Percentiles rank a stretch among this genome's conserved stretches.
phyloP scores from a whole-genome alignment of 2,329 filamentous ascomycete species.

The Alternaria brassicicola region DNA sequence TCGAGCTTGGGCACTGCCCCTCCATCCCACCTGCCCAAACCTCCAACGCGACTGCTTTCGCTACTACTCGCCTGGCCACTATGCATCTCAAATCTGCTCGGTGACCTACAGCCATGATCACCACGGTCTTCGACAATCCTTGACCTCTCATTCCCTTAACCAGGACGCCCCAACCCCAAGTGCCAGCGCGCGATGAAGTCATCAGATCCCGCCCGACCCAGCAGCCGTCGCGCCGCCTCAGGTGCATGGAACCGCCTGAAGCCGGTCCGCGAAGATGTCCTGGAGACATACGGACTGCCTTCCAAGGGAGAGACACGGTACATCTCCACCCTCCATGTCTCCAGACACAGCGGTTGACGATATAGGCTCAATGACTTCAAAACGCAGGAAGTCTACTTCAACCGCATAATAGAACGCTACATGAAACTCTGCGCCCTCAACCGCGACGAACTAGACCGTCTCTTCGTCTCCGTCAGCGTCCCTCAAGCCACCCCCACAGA shows the following conservation, averaged over 20 bases:
- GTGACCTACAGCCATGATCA: neutral
- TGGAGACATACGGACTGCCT: constrained; percentile 82
- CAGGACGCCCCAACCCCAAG: neutral
- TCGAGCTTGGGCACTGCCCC: constrained; percentile 20
- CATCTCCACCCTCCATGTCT: neutral
- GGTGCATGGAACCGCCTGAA: constrained; percentile 61
- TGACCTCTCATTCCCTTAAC: neutral
- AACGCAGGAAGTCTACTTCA: constrained; percentile 84
- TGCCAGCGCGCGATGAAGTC: constrained; percentile 33
- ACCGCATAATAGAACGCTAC: constrained; percentile 85
- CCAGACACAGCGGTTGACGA: neutral
- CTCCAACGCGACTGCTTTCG: constrained; percentile 27
- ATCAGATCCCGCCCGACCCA: constrained; percentile 41
- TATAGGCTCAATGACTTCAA: constrained; percentile 65
- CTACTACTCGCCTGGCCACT: neutral
- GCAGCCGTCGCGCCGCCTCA: constrained; percentile 47
- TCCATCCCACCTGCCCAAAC: constrained; percentile 34
- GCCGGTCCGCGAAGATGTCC: constrained; percentile 73
- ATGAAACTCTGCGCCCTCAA: constrained; percentile 84
- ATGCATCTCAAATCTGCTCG: constrained; percentile 9
- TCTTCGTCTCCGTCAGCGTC: constrained; percentile 69
- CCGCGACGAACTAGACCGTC: constrained; percentile 73
- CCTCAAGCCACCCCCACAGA: neutral
- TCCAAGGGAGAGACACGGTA: constrained; percentile 91
- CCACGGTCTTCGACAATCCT: neutral